Evolutionary conservation across 2,329 filamentous ascomycete species (phyloP).

Genomic region (Penicillium sp.): DNA sequence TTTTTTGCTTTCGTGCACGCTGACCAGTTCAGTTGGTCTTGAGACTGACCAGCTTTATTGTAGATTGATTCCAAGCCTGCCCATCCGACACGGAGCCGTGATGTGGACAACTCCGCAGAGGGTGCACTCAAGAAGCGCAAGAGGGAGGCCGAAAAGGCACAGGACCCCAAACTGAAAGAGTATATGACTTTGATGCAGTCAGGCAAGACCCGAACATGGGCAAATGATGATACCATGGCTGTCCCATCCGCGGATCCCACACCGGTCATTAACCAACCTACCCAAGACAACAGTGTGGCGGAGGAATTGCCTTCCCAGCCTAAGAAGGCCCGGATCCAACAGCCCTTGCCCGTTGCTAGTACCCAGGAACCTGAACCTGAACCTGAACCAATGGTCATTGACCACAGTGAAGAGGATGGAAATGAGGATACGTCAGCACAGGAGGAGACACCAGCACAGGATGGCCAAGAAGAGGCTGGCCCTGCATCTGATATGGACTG

Average conservation of each 20-base stretch:
- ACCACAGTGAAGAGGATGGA: constrained; percentile 22
- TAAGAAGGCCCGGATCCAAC: constrained; percentile 49
- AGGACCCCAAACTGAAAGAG: constrained; percentile 80
- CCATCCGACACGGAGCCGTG: constrained; percentile 25
- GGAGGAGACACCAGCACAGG: constrained; percentile 16
- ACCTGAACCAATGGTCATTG: constrained; percentile 26
- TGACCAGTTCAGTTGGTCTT: constrained; percentile 41
- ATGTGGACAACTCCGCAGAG: constrained; percentile 19
- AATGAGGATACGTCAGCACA: constrained; percentile 14
- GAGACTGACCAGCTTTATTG: constrained; percentile 39
- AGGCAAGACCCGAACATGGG: constrained; percentile 64
- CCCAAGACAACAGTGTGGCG: constrained; percentile 17
- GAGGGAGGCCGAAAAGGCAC: constrained; percentile 51
- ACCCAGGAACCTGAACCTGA: constrained; percentile 23
- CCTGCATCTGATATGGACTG: constrained; percentile 76
- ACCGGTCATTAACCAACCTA: constrained; percentile 21
- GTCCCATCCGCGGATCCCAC: constrained; percentile 23
- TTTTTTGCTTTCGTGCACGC: constrained; percentile 30
- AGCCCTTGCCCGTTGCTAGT: constrained; percentile 46
- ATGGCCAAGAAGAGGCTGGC: constrained; percentile 30
- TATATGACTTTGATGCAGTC: constrained; percentile 80
- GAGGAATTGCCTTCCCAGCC: constrained; percentile 44
- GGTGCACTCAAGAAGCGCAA: constrained; percentile 42
- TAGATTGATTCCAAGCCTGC: constrained; percentile 43
- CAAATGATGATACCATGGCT: constrained; percentile 51